Evolutionary conservation across 768 basidiomycete species (phyloP), one percentile per base, ranked within the genome.

Genomic region (Suillus discolor): DNA sequence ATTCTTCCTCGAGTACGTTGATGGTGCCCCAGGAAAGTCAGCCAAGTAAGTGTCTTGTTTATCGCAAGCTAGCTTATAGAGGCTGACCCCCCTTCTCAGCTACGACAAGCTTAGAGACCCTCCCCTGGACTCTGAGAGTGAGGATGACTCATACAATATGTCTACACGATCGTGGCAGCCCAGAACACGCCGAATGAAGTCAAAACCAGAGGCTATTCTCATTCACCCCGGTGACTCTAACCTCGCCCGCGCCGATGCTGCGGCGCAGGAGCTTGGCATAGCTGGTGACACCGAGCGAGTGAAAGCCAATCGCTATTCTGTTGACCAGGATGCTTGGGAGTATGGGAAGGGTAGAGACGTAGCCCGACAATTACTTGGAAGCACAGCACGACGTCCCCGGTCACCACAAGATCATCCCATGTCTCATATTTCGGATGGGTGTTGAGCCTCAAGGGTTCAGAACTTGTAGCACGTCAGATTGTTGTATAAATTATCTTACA

Each of bases 221-320:
- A 89, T 90, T 60, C 88, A 90, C 69, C 89, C 90, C 2, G 75
- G 74, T 51, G 73, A 87, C 51, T 89, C 88, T 44, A 89, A 89
- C 71, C 70, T 89, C 67, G 88, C 87, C 7, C 87, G 89, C 42
- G 89, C 89, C 3, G 89, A 90, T 65, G 86, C 84, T 11, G 81
- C 77, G n/a, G 87, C 87, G 0, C 73, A 84, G 55, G 81, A 86
- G 69, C 75, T 88, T 39, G 89, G 87, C 28, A 66, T 88, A 20
- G 74, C 74, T 4, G 79, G 82, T 25, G 81, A 84, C 65, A 83
- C 85, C 9, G 84, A 87, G 42, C 77, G 78, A 28, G 84, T 84
- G 6, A 75, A 79, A 63, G 80, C 75, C 11, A 75, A 79, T 67
- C 74, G 68, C 42, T 79, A 77, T 53, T 66, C 73, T 6, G 72